phyloP scores from a whole-genome alignment of 139 green algal species.

The Mesotaenium endlicherianum region DNA sequence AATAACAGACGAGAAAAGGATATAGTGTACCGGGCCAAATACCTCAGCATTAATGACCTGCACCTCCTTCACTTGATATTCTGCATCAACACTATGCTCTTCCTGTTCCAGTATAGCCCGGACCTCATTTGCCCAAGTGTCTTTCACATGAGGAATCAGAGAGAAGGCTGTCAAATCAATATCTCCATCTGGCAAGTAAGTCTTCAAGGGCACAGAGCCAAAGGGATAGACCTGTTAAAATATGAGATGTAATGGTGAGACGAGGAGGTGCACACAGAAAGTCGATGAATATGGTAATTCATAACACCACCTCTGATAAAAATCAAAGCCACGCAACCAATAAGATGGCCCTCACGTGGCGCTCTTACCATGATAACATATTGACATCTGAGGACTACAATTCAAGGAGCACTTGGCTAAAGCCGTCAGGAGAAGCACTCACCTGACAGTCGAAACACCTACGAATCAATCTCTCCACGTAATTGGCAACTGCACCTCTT shows the following conservation, averaged over 20 bases:
- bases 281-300: too few relatives aligned
- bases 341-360: background rate
- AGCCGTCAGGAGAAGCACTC: background rate
- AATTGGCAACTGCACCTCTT: slow-evolving; percentile 22
- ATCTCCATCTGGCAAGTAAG: slow-evolving; percentile 94
- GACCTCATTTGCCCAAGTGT: slow-evolving; percentile 52
- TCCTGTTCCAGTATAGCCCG: slow-evolving; percentile 68
- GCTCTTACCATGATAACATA: background rate
- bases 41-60: slow-evolving; percentile 89
- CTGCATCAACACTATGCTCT: slow-evolving; percentile 55
- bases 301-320: background rate
- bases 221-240: slow-evolving; percentile 81
- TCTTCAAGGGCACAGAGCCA: slow-evolving; percentile 89
- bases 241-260: background rate
- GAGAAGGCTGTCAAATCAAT: slow-evolving; percentile 91
- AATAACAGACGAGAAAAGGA: too few relatives aligned
- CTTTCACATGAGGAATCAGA: slow-evolving; percentile 14
- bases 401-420: background rate
- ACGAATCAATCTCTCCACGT: slow-evolving; percentile 19
- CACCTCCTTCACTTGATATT: slow-evolving; percentile 74
- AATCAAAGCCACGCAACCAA: background rate
- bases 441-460: slow-evolving; percentile 32
- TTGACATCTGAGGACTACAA: background rate
- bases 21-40: background rate
- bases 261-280: background rate